These are phyloP conservation scores for Sclerotinia borealis DNA, from an alignment of 2,329 filamentous ascomycete species.

Conservation along the genomic window DNA sequence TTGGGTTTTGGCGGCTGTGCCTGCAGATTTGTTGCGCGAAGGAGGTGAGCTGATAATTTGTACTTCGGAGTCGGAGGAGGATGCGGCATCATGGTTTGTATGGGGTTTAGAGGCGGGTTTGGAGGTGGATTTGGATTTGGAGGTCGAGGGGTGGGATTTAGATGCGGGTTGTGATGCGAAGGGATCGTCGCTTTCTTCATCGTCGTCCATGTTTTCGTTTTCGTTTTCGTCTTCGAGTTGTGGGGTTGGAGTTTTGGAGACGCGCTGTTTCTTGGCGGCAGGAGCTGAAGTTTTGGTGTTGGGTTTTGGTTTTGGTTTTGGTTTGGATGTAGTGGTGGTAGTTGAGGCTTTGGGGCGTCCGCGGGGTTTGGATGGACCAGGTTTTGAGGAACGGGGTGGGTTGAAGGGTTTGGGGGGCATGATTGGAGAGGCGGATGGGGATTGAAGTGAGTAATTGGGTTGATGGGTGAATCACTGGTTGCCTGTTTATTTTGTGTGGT, in stretches of 20 bases:
- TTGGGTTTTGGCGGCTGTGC: no score
- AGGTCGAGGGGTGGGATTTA: constrained; percentile 2
- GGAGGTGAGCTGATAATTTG: neutral
- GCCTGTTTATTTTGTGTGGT: neutral
- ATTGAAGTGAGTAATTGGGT: neutral
- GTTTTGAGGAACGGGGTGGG: constrained; percentile 22
- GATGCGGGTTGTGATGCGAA: neutral
- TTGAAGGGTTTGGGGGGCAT: constrained; percentile 33
- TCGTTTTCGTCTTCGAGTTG: neutral
- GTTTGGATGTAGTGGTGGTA: constrained; percentile 6
- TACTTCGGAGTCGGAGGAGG: neutral
- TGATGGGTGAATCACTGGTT: no score
- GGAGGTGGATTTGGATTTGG: neutral
- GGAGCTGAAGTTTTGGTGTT: neutral
- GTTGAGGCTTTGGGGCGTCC: neutral
- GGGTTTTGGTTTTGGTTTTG: constrained; percentile 2
- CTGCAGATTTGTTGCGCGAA: no score
- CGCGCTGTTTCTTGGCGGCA: neutral
- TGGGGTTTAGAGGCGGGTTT: neutral
- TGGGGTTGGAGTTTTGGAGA: neutral
- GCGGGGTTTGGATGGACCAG: constrained; percentile 11
- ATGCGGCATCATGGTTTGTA: neutral
- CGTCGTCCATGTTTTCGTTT: neutral
- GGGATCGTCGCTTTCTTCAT: neutral
- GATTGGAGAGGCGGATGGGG: neutral